These are phyloP conservation scores for Umbilicaria muhlenbergii DNA, from an alignment of 495 filamentous ascomycete genomes.

Conservation along the genomic window DNA sequence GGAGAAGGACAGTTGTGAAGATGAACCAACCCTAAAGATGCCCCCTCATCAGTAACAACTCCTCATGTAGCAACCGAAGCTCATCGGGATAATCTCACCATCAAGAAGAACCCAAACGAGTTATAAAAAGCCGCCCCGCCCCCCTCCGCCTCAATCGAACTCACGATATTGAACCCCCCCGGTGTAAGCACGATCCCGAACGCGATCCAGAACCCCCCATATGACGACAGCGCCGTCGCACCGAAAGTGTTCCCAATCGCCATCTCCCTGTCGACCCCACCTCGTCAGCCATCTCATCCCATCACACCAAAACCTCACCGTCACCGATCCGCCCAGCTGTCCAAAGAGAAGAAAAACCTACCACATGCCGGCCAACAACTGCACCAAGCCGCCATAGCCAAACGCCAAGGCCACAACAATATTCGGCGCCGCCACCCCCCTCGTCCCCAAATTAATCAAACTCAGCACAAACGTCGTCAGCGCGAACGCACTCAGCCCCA, in stretches of 20 bases:
- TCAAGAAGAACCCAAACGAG: conserved; percentile 73
- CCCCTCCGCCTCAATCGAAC: conserved; percentile 15
- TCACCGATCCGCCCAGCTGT: background rate
- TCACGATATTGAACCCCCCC: conserved; percentile 48
- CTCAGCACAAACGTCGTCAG: conserved; percentile 91
- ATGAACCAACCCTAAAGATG: conserved; percentile 74
- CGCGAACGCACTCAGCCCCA: conserved; percentile 81
- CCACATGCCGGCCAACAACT: conserved; percentile 96
- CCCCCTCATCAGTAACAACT: background rate
- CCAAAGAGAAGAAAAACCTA: too few species aligned
- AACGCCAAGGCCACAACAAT: conserved; percentile 57
- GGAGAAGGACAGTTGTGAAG: conserved; percentile 77
- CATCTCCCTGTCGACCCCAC: conserved; percentile 61
- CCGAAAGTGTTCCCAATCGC: conserved; percentile 95
- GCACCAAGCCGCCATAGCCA: conserved; percentile 77
- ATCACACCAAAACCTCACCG: too few species aligned
- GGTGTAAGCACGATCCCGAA: conserved; percentile 83
- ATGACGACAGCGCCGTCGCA: conserved; percentile 91
- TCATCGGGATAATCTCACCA: conserved; percentile 29
- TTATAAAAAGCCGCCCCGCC: conserved; percentile 34
- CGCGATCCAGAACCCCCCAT: conserved; percentile 94
- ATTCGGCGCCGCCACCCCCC: conserved; percentile 42
- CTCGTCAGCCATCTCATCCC: background rate
- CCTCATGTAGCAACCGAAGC: background rate
- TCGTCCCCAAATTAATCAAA: conserved; percentile 61